A percentile compares a stretch with the other conserved stretches of the same genome.
phyloP scores from a whole-genome alignment of 768 basidiomycete species.

The Boletus rubescentipes region DNA sequence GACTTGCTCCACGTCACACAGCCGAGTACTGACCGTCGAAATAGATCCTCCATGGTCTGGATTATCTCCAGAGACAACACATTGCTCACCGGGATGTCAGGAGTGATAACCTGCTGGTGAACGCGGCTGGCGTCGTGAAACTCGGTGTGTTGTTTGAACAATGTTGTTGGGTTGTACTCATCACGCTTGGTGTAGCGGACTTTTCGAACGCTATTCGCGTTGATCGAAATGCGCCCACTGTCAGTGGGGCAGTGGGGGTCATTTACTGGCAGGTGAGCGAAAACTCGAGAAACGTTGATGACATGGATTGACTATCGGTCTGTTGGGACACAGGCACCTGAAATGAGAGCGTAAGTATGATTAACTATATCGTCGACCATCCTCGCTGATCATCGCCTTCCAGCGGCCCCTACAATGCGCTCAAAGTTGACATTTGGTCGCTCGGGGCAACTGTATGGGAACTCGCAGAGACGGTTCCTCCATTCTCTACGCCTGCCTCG shows the following conservation, averaged over 20 bases:
- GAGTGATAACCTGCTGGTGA: constrained; percentile 79
- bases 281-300: not conserved
- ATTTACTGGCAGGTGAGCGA: constrained; percentile 71
- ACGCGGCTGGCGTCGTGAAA: constrained; percentile 67
- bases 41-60: constrained; percentile 65
- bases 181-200: constrained; percentile 50
- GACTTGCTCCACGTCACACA: not conserved
- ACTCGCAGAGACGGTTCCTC: constrained; percentile 71
- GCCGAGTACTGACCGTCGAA: not conserved
- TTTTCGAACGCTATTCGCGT: constrained; percentile 76
- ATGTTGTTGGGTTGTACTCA: not conserved
- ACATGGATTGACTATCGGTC: not conserved
- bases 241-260: constrained; percentile 65
- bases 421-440: constrained; percentile 80
- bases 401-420: constrained; percentile 68
- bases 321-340: constrained; percentile 53
- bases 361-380: not conserved
- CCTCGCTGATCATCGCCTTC: constrained; percentile 8
- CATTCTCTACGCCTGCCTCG: constrained; percentile 51
- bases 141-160: constrained; percentile 49
- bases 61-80: constrained; percentile 59
- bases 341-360: constrained; percentile 62
- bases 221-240: constrained; percentile 46
- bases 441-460: constrained; percentile 85
- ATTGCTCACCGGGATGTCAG: constrained; percentile 85